Evolutionary conservation across 106 monocot species (phyloP).

Genomic region (Allium sativum): DNA sequence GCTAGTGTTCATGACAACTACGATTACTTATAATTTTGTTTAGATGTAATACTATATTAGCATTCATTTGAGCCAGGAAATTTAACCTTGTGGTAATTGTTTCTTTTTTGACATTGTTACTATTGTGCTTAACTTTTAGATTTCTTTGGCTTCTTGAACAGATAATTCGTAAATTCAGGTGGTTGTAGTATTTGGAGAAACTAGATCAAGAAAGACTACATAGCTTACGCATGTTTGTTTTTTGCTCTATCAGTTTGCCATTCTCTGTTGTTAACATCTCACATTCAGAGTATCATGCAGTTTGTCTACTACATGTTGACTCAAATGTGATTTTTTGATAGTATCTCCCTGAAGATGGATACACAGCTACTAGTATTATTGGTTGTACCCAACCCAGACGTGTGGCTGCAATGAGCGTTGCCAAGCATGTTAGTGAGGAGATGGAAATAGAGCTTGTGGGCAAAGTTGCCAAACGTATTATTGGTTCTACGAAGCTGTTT

Average conservation of each 20-base stretch:
- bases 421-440: conserved; percentile 84
- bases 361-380: conserved; percentile 44
- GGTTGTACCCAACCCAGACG: conserved; percentile 96
- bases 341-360: conserved; percentile 89
- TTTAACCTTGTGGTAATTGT: too few species aligned
- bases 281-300: background rate
- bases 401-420: conserved; percentile 98
- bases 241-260: too few species aligned
- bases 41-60: too few species aligned
- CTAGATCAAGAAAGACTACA: conserved; percentile 92
- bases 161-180: conserved; percentile 94
- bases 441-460: conserved; percentile 85
- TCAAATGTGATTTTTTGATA: conserved; percentile 10
- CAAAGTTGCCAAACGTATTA: too few species aligned
- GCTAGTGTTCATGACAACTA: background rate
- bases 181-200: conserved; percentile 90
- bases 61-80: too few species aligned
- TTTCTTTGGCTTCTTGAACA: conserved; percentile 11
- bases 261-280: background rate
- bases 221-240: conserved; percentile 66
- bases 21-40: background rate
- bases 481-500: conserved; percentile 13
- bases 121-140: background rate
- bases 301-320: background rate
- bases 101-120: too few species aligned